Base-by-base conservation (phyloP, 2,329 filamentous ascomycete genomes). In the Madurella mycetomatis region DNA sequence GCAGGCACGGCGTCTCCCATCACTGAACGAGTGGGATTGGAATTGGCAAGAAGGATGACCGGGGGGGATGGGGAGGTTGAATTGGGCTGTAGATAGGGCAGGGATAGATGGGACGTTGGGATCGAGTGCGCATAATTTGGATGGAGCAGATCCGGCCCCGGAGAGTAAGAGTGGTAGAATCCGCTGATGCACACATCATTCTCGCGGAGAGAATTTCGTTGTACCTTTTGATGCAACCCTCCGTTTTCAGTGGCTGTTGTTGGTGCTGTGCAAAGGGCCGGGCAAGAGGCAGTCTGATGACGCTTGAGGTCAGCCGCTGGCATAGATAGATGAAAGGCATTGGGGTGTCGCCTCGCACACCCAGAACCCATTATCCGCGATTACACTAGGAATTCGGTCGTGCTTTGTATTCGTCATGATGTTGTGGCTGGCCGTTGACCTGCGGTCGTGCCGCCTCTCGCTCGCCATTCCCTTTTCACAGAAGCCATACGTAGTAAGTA, bases 1-100 rank as follows among this genome's bases (percentile, higher is more conserved):
- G n/a, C 40, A 31, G 34, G 41, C 80, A 85, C 61, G 76, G 74
- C 59, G 76, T 82, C 53, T 76, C 66, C 54, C 82, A 84, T 69
- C 83, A 86, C 70, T 85, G 74, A 73, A 41, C n/a, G 30, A 19
- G 19, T 17, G 15, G 12, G 9, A 19, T 18, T 17, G 25, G 13
- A 41, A 25, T 25, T 4, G 19, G 4, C 42, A 43, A n/a, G 34
- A 4, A 37, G 9, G 34, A 9, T 15, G 13, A 12, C 15, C 1
- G 9, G 19, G 34, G 34, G 40, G 32, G 41, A 17, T 25, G 17
- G 13, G 16, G 16, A 31, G 19, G 44, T 25, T 15, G 44, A 9
- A 32, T 32, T 17, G 31, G 41, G 46, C 17, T 59, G 56, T 55
- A 54, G 32, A 58, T 58, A 52, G 17, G 13, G 30, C 19, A 47